Base-by-base conservation (phyloP, 1,284 basidiomycete genomes). In the Malassezia psittaci region DNA sequence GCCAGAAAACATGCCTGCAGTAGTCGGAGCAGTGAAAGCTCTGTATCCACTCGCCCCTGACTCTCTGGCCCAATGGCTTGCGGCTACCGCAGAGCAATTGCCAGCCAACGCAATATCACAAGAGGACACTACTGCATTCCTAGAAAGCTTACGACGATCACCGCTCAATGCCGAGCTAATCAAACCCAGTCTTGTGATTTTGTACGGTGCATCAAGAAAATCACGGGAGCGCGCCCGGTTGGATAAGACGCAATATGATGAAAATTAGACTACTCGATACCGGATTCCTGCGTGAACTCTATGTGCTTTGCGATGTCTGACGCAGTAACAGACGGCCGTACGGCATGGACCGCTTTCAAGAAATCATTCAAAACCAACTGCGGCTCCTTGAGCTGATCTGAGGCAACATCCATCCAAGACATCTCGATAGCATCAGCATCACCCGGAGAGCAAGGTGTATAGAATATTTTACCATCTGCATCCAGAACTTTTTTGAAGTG, bases 231-330 rank as follows among this genome's bases (percentile, higher is more conserved):
- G 68, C 32, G 46, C 48, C 33, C 47, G 39, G 7, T 43, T 54
- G 18, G 53, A 54, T 16, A 42, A 49, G 40, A 37, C 6, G 12
- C 15, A 5, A 16, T 39, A 21, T 32, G 21, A 6, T 19, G 33
- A n/a, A 48, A 19, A 38, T 39, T 9, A 37, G 16, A 10, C 44
- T 57, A 73, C 38, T 74, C 72, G 15, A 69, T 49, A 24, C 80
- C 80, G 49, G 77, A 76, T 68, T 96, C 90, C 73, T 83, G 84
- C 44, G 91, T 96, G 83, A 94, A 98, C 40, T 87, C 83, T 11
- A 90, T 85, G 72, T 96, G 90, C 72, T 83, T 85, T 77, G 82
- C 83, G 60, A 94, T 90, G 78, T 98, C 93, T 13, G 85, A 82
- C 60, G 84, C 82, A 1, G 85, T 87, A 41, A 98, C 93, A 0